Conservation (phyloP, 306 rosid genomes). For the Rosa multiflora region DNA sequence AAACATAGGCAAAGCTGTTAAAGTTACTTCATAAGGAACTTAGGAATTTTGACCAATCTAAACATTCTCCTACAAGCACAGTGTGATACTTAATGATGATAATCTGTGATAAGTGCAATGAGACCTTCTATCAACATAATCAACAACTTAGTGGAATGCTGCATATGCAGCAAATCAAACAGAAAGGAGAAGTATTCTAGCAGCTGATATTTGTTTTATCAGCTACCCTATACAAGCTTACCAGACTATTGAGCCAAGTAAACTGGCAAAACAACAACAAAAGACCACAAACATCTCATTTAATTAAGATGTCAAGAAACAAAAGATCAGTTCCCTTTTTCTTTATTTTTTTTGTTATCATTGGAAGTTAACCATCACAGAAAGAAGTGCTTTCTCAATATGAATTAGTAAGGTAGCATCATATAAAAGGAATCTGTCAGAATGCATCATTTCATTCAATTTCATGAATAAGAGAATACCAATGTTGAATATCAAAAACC, state of each 20-base stretch:
- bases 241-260: background rate
- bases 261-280: background rate
- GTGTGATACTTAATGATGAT: background rate
- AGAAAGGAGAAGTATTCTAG: background rate
- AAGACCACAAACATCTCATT: background rate
- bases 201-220: background rate
- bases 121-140: background rate
- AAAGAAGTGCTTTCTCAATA: background rate
- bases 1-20: background rate
- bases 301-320: background rate
- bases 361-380: background rate
- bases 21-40: background rate
- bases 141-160: background rate
- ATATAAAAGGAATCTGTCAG: background rate
- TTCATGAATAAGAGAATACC: conserved; percentile 19
- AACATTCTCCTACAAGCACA: background rate
- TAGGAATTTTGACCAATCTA: background rate
- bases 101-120: background rate
- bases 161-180: background rate
- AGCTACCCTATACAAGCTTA: background rate
- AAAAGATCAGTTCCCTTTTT: background rate
- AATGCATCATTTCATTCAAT: conserved; percentile 12
- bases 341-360: background rate
- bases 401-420: background rate
- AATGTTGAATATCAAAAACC: conserved; percentile 12